phyloP scores from a whole-genome alignment of 148 eudicot species.

The Rhododendron henanense region DNA sequence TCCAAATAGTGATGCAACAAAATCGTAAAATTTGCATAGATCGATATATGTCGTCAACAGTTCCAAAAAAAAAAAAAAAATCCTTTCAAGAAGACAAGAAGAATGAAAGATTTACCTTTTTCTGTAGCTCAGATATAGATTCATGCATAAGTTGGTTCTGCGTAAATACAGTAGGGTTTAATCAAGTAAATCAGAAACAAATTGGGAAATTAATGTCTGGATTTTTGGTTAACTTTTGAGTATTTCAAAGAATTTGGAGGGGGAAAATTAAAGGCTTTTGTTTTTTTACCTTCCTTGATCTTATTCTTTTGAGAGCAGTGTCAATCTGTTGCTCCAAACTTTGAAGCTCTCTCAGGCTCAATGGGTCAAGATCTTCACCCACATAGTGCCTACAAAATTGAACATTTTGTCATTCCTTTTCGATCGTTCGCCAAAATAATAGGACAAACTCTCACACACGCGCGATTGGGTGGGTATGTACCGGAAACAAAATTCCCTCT shows the following conservation, averaged over 20 bases:
- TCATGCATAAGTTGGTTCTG: slow-evolving; percentile 48
- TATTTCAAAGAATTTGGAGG: neutral
- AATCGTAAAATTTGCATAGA: neutral
- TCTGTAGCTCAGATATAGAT: slow-evolving; percentile 44
- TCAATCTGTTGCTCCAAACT: slow-evolving; percentile 70
- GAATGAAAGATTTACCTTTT: slow-evolving; percentile 26
- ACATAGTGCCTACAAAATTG: slow-evolving; percentile 42
- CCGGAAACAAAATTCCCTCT: neutral
- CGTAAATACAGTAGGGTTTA: neutral
- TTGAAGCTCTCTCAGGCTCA: slow-evolving; percentile 69
- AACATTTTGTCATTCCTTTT: neutral
- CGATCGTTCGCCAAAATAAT: too few relatives aligned
- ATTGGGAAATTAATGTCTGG: neutral
- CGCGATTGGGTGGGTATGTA: too few relatives aligned
- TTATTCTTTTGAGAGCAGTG: slow-evolving; percentile 50
- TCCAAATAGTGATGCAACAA: neutral
- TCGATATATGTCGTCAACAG: too few relatives aligned
- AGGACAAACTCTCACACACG: too few relatives aligned
- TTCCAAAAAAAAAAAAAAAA: neutral
- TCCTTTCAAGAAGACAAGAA: neutral
- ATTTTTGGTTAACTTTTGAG: neutral
- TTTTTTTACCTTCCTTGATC: slow-evolving; percentile 46
- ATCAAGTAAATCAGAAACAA: neutral
- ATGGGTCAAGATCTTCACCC: slow-evolving; percentile 67
- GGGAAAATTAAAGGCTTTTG: neutral